A percentile compares a stretch with the other conserved stretches of the same genome.
Evolutionary conservation across 2,329 filamentous ascomycete species (phyloP).

Genomic region (Colletotrichum falcatum): DNA sequence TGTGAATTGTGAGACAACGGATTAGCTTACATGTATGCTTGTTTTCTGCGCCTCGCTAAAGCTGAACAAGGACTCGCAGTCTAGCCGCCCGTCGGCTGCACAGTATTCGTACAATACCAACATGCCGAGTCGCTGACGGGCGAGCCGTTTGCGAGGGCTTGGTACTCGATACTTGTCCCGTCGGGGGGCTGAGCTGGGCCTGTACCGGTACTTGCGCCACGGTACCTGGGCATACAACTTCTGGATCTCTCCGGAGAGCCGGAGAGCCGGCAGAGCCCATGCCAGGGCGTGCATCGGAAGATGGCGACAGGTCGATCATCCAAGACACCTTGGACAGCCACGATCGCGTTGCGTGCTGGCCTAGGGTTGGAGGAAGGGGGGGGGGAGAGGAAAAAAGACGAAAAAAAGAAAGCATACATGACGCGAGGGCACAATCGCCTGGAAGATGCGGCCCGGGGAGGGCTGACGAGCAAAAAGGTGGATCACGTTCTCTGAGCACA

Average conservation of each 20-base stretch:
- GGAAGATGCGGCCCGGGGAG: not conserved
- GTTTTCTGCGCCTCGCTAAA: constrained; percentile 1
- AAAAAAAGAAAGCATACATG: constrained; percentile 6
- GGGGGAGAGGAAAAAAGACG: not conserved
- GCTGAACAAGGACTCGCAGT: not conserved
- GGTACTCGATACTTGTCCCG: constrained; percentile 6
- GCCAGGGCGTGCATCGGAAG: constrained; percentile 29
- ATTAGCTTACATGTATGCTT: constrained; percentile 6
- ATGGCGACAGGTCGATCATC: constrained; percentile 30
- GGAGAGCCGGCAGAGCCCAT: constrained; percentile 21
- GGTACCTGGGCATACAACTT: not conserved
- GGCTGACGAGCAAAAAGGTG: not conserved
- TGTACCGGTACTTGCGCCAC: constrained; percentile 25
- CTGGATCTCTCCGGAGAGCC: not conserved
- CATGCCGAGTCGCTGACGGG: no score
- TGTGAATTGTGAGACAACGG: not conserved
- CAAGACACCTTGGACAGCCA: not conserved
- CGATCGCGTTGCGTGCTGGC: constrained; percentile 20
- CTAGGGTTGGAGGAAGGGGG: not conserved
- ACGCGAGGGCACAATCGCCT: not conserved
- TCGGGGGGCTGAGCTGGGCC: not conserved
- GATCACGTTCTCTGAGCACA: not conserved
- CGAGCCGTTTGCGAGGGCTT: not conserved
- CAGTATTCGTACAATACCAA: not conserved
- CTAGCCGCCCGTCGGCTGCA: not conserved